These are phyloP conservation scores for Usnea hakonensis DNA, from an alignment of 495 filamentous ascomycete species.

Conservation along the genomic window DNA sequence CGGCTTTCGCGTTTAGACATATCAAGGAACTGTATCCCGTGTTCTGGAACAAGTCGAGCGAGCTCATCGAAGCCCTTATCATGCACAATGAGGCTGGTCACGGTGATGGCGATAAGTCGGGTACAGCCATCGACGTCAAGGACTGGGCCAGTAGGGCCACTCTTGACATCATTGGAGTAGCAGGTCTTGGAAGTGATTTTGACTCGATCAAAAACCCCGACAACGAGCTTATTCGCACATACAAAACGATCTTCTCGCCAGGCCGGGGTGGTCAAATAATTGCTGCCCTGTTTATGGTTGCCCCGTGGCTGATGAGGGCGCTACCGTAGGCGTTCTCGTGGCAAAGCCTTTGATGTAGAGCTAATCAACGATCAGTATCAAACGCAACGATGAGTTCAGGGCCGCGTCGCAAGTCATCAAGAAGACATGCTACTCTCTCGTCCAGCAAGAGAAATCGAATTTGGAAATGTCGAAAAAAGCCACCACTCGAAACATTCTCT, in stretches of 20 bases:
- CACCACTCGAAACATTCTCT: conserved; percentile 36
- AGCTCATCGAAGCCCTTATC: conserved; percentile 39
- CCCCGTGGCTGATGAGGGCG: neutral
- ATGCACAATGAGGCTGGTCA: conserved; percentile 14
- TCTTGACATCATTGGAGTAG: conserved; percentile 69
- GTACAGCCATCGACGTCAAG: conserved; percentile 43
- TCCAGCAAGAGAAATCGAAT: conserved; percentile 3
- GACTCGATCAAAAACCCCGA: conserved; percentile 51
- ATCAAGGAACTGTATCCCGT: conserved; percentile 77
- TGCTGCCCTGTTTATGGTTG: conserved; percentile 8
- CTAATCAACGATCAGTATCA: neutral
- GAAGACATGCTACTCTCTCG: neutral
- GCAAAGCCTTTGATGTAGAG: neutral
- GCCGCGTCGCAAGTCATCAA: conserved; percentile 4
- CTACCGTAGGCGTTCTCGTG: conserved; percentile 6
- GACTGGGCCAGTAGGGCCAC: conserved; percentile 48
- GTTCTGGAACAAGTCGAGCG: conserved; percentile 67
- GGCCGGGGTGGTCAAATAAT: neutral
- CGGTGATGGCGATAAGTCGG: conserved; percentile 17
- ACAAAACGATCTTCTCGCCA: conserved; percentile 30
- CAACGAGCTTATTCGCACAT: conserved; percentile 48
- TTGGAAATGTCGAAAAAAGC: conserved; percentile 10
- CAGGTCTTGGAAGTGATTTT: conserved; percentile 67
- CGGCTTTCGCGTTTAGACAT: conserved; percentile 82
- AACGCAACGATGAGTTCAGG: conserved; percentile 8